Conservation (phyloP, 495 filamentous ascomycete species). For the Usnea hakonensis region DNA sequence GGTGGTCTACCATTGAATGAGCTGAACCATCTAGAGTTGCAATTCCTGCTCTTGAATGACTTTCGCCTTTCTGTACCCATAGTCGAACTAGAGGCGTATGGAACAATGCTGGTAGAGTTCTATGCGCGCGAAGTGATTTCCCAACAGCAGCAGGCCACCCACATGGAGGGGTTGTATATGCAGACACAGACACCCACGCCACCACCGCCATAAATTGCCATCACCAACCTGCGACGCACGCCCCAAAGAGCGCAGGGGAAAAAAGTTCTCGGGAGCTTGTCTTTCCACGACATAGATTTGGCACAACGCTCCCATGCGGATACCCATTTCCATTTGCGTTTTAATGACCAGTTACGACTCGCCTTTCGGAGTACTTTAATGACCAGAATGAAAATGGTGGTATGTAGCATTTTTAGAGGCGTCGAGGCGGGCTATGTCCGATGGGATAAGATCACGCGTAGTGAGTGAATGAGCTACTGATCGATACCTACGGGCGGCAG, state of each 20-base stretch:
- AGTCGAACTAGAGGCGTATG: slow-evolving; percentile 93
- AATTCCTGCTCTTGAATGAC: slow-evolving; percentile 94
- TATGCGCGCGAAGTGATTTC: slow-evolving; percentile 87
- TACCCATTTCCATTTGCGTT: not conserved
- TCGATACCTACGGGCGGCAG: not conserved
- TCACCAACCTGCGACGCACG: not conserved
- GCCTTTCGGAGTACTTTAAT: not conserved
- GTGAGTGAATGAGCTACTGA: not conserved
- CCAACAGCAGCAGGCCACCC: slow-evolving; percentile 41
- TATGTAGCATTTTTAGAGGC: slow-evolving; percentile 3
- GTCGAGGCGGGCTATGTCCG: not conserved
- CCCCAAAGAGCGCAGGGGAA: not conserved
- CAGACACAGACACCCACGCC: not conserved
- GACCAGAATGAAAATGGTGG: not conserved
- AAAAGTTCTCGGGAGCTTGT: not conserved
- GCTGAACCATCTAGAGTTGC: slow-evolving; percentile 92
- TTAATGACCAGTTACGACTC: slow-evolving; percentile 1
- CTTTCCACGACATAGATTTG: not conserved
- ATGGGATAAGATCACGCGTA: not conserved
- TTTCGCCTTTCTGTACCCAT: slow-evolving; percentile 91
- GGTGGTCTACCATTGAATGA: slow-evolving; percentile 93
- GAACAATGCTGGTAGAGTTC: slow-evolving; percentile 98
- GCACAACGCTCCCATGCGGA: not conserved
- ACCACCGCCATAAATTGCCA: not conserved
- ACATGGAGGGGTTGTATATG: slow-evolving; percentile 12